Evolutionary conservation across 108 stramenopile species (phyloP), one percentile per base, ranked within the genome.

Genomic region (Discostella pseudostelligera): DNA sequence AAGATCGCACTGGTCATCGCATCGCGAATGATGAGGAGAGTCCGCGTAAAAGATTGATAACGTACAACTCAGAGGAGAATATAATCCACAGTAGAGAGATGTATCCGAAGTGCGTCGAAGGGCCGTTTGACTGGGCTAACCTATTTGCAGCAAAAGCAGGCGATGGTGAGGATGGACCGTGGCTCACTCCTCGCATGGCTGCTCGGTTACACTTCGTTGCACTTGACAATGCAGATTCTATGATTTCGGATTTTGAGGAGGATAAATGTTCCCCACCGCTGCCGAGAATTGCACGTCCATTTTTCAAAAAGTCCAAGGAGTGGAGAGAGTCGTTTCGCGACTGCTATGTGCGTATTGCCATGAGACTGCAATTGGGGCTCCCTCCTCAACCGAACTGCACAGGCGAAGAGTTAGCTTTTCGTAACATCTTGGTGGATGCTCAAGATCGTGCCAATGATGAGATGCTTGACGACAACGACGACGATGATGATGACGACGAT

Each of bases 131-230:
- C 49, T 49, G 49, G 49, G 49, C 22, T 7, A 16, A 25, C 49
- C 49, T 49, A 21, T 49, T 49, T 49, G 49, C 3, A 25, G 22
- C 22, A 7, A 25, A 49, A 25, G 49, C 22, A 7, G 49, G 21
- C 19, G 49, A 49, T 1, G 49, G 21, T 7, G 49, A 49, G 19
- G 49, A 49, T 49, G 49, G 49, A 11, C 49, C 49, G 1, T 49
- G 49, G 49, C 49, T 49, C 8, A 49, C 49, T 12, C 49, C 49
- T 4, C 22, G 49, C 19, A 49, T 49, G 49, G 49, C 49, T 25
- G 49, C 22, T 16, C 49, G 49, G 11, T 21, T 49, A 16, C 49
- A 49, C 21, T 22, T 11, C 21, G 21, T 20, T 0, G 49, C 49
- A 21, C 22, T 49, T 4, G 4, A 4, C 11, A 11, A 22, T 7